Conservation (phyloP, 306 rosid species). For the Medicago arabica region DNA sequence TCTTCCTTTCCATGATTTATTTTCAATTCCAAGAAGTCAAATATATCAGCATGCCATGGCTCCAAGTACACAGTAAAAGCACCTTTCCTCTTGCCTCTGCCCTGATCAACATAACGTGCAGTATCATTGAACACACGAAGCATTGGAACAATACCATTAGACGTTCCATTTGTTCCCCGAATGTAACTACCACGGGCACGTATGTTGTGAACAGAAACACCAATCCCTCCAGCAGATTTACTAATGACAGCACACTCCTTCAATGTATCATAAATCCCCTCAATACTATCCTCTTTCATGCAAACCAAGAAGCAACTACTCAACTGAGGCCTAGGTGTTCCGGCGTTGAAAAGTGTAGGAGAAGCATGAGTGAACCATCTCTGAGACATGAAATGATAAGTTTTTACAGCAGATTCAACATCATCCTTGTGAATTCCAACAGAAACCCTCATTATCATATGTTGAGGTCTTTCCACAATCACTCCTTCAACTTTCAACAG, state of each 20-base stretch:
- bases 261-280: constrained; percentile 86
- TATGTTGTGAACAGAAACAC: constrained; percentile 83
- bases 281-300: constrained; percentile 94
- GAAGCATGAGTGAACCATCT: constrained; percentile 99
- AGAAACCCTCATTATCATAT: constrained; percentile 97
- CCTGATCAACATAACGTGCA: constrained; percentile 98
- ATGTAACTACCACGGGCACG: constrained; percentile 86
- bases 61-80: constrained; percentile 97
- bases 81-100: constrained; percentile 99
- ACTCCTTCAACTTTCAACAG: constrained; percentile 82
- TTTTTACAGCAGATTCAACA: constrained; percentile 78
- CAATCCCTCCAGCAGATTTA: constrained; percentile 98
- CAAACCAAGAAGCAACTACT: constrained; percentile 96
- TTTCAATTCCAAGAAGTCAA: constrained; percentile 81
- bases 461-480: constrained; percentile 95
- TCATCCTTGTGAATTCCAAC: constrained; percentile 97
- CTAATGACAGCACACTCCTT: constrained; percentile 96
- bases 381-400: constrained; percentile 94
- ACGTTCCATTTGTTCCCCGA: constrained; percentile 95
- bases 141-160: constrained; percentile 96
- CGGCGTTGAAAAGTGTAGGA: constrained; percentile 97
- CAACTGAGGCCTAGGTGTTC: constrained; percentile 98
- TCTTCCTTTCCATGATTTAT: constrained; percentile 98
- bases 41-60: constrained; percentile 98
- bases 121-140: constrained; percentile 86